Base-by-base conservation (phyloP, 1,284 basidiomycete genomes). In the Phellinidium pouzarii region DNA sequence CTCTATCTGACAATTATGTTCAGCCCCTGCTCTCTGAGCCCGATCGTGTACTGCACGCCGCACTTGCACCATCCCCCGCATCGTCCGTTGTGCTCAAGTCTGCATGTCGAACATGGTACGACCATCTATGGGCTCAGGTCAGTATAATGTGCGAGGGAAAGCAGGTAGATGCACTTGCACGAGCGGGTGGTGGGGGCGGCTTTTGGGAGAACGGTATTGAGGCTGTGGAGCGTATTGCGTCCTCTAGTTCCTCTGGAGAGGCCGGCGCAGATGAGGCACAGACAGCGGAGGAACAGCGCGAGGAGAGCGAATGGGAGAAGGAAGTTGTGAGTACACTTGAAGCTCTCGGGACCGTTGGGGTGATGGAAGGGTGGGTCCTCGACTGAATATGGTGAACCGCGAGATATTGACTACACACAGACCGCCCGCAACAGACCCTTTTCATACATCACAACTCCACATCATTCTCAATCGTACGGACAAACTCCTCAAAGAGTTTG, bases 71-170 rank as follows among this genome's bases (percentile, higher is more conserved):
- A 3, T 80, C 82, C 0, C 74, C 79, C 3, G 76, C 82, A 59
- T 93, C 95, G 3, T 79, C 90, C 0, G 74, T 73, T 4, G 76
- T 92, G 5, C 82, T 98, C 8, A 80, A 79, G 61, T 77, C 84
- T 0, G 85, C 89, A 3, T 94, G 92, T 63, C 72, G 84, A 31
- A 87, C 85, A 23, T 99, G 94, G 94, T 88, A 94, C 65, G 95
- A 99, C 64, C 83, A 93, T 59, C 75, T 98, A 0, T 99, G 95
- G 96, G 91, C 91, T 1, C 85, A 92, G 59, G 75, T 95, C 53
- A 87, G 86, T 61, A 76, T 93, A 43, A 74, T 92, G 27, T 87
- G 92, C 59, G 94, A 98, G 66, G 83, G 90, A 57, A 82, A 84
- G 54, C 76, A 88, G 60, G 31, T 45, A 12, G 50, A 44, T 37